Percentiles rank a stretch among this genome's conserved stretches.
Evolutionary conservation across 148 eudicot species (phyloP).

Genomic region (Persicaria maculosa): DNA sequence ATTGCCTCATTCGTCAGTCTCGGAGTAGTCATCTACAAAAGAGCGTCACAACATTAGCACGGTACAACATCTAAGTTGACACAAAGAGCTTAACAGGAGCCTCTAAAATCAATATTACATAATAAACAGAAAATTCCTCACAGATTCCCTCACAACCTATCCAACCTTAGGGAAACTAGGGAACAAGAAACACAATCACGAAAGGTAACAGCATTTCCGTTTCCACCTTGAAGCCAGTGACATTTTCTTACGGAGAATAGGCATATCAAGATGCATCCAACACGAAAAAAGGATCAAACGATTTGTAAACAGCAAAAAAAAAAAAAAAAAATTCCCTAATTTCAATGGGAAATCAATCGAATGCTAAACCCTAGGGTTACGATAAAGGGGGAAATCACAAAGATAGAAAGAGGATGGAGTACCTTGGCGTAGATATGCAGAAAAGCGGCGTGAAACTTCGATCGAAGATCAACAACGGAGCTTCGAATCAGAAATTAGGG

Average conservation of each 20-base stretch:
- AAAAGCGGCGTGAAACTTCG: background rate
- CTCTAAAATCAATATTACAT: background rate
- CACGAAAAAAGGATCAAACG: background rate
- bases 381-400: background rate
- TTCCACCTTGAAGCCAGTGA: background rate
- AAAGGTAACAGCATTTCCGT: background rate
- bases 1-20: constrained; percentile 65
- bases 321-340: too few relatives aligned
- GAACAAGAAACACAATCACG: background rate
- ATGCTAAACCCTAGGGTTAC: background rate
- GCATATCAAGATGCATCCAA: background rate
- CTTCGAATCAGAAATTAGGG: constrained; percentile 3
- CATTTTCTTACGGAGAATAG: background rate
- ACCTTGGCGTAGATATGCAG: background rate
- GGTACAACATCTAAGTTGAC: background rate
- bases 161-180: background rate
- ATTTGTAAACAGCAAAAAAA: background rate
- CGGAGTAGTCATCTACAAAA: constrained; percentile 70
- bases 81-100: background rate
- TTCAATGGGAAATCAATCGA: constrained; percentile 3
- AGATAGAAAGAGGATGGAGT: background rate
- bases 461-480: background rate
- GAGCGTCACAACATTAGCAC: background rate
- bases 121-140: background rate
- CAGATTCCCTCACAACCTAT: background rate